These are phyloP conservation scores for Crassisporium funariophilum DNA, from an alignment of 768 basidiomycete species.

Conservation along the genomic window DNA sequence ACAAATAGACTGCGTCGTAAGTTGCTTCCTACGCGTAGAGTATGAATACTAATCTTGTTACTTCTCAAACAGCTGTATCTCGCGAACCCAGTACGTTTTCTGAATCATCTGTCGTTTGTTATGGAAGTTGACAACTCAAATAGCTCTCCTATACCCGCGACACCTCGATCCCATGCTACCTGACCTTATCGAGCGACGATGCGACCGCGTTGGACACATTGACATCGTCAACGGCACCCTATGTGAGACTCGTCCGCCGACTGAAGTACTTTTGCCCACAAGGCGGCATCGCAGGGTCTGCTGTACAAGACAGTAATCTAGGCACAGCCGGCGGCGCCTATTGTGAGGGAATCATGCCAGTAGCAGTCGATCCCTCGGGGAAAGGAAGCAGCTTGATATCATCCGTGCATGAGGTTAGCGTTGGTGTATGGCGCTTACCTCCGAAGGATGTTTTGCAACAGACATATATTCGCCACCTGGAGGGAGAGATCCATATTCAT, in stretches of 20 bases:
- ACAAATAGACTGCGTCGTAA: constrained; percentile 7
- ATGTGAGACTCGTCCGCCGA: constrained; percentile 9
- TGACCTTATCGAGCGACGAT: constrained; percentile 13
- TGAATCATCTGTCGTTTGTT: not conserved
- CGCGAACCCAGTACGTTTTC: constrained; percentile 22
- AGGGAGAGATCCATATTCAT: constrained; percentile 25
- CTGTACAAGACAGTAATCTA: too few relatives aligned
- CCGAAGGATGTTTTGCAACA: constrained; percentile 9
- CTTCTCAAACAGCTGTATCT: constrained; percentile 27
- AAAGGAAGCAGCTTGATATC: too few relatives aligned
- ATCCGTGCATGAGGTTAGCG: constrained; percentile 9
- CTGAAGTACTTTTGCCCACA: too few relatives aligned
- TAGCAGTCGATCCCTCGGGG: too few relatives aligned
- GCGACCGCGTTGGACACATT: constrained; percentile 8
- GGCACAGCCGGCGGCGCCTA: too few relatives aligned
- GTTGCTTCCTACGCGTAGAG: too few relatives aligned
- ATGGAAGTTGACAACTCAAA: not conserved
- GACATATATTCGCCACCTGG: constrained; percentile 8
- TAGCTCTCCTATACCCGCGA: constrained; percentile 27
- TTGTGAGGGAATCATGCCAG: too few relatives aligned
- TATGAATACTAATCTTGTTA: too few relatives aligned
- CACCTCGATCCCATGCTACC: constrained; percentile 24
- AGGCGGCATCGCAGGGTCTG: too few relatives aligned
- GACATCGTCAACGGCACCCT: constrained; percentile 3
- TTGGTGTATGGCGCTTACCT: constrained; percentile 19